A percentile compares a stretch with the other conserved stretches of the same genome.
Conservation (phyloP, 164 flowering plant species). For the Hamamelis virginiana region DNA sequence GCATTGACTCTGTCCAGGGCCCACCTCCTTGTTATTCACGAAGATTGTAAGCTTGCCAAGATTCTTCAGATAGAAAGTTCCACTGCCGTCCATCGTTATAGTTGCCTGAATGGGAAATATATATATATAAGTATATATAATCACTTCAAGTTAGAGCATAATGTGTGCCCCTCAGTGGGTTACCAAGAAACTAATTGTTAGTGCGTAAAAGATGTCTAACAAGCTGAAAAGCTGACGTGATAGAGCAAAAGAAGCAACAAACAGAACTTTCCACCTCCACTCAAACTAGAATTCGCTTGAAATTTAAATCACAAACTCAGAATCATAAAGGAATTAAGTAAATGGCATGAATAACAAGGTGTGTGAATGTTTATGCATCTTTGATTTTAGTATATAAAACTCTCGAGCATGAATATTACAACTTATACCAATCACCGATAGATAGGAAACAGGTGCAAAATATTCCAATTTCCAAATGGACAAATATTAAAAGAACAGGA, state of each 20-base stretch:
- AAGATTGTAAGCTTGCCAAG: conserved; percentile 54
- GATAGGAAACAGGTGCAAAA: too few relatives aligned
- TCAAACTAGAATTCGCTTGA: not conserved
- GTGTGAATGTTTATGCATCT: too few relatives aligned
- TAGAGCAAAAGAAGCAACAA: not conserved
- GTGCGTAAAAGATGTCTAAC: not conserved
- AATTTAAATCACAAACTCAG: not conserved
- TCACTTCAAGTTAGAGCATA: not conserved
- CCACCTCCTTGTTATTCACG: conserved; percentile 63
- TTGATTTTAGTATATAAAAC: too few relatives aligned
- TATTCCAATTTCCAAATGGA: too few relatives aligned
- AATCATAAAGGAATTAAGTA: not conserved
- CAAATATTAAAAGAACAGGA: too few relatives aligned
- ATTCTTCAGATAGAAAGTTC: conserved; percentile 67
- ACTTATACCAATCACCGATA: too few relatives aligned
- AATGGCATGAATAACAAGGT: too few relatives aligned
- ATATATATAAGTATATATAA: too few relatives aligned
- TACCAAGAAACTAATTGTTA: not conserved
- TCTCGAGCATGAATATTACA: too few relatives aligned
- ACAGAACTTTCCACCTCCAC: not conserved
- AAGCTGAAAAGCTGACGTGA: not conserved
- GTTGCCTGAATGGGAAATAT: conserved; percentile 50
- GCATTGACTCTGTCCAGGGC: conserved; percentile 36
- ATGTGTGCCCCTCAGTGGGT: not conserved
- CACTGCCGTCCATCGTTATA: conserved; percentile 64